Evolutionary conservation across 495 filamentous ascomycete genomes (phyloP), one percentile per base, ranked within the genome.

Genomic region (Extremus antarcticus): DNA sequence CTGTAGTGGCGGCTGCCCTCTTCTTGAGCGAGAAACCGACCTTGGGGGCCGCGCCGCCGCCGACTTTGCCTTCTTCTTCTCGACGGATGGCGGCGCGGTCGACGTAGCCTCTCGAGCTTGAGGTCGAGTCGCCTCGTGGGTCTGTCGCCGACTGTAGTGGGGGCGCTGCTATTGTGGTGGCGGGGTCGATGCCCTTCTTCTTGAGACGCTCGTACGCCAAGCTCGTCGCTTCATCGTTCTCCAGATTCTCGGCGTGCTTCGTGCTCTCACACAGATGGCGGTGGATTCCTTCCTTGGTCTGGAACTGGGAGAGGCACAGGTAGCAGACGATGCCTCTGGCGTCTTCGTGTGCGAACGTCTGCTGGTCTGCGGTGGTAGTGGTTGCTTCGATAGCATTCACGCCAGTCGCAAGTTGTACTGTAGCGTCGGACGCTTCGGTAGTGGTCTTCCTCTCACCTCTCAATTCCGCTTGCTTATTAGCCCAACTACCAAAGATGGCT

Each of bases 81-180:
- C 89, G 79, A 4, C 90, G 79, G 67, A 94, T 89, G 55, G 79
- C 82, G 1, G 90, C 90, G 45, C 89, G 84, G 54, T 95, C 90
- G 38, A 17, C 41, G 7, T n/a, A 45, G 8, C 9, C 9, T 39
- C 35, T 9, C 89, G 82, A 65, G 95, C 95, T 45, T 25, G 39
- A 22, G 21, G 51, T 3, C 3, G 7, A 9, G 21, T 25, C 11
- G 20, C 54, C 2, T 43, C 54, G 23, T 54, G 8, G 69, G 67
- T 57, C 78, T 74, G 25, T 65, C 63, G 2, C 68, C 59, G 1
- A 67, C 45, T 32, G 58, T 64, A 43, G 65, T 67, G 32, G 71
- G 67, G 39, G 77, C 73, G 45, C 20, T 1, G 49, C 54, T 40
- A 54, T 38, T 1, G 50, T 55, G 2, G 54, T 24, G 16, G 29